These are phyloP conservation scores for Quercus engelmannii DNA, from an alignment of 306 rosid species.

Conservation along the genomic window DNA sequence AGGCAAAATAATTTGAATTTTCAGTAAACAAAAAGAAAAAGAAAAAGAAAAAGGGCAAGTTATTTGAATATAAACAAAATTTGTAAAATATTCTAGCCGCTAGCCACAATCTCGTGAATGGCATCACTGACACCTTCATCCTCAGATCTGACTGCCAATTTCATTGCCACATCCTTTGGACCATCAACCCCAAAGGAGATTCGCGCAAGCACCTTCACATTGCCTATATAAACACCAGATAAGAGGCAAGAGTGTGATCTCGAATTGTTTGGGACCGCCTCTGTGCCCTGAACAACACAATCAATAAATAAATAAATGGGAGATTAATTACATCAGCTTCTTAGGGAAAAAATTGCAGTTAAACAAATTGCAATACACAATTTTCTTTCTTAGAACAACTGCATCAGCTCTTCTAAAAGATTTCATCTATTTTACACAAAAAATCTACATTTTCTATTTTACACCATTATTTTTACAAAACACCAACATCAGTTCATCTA, in stretches of 20 bases:
- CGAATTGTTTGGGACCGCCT: constrained; percentile 81
- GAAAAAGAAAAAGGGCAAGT: too few relatives aligned
- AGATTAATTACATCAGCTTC: neutral
- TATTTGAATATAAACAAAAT: too few relatives aligned
- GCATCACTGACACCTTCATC: constrained; percentile 71
- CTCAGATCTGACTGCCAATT: constrained; percentile 80
- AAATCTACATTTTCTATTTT: too few relatives aligned
- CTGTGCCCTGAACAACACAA: constrained; percentile 66
- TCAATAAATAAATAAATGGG: constrained; percentile 13
- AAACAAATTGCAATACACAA: neutral
- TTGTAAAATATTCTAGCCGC: constrained; percentile 53
- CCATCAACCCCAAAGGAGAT: constrained; percentile 86
- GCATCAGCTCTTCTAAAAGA: too few relatives aligned
- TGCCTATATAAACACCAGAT: constrained; percentile 81
- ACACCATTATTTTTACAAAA: too few relatives aligned
- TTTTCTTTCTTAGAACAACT: neutral
- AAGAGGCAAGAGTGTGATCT: constrained; percentile 83
- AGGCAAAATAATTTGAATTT: too few relatives aligned
- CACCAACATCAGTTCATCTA: too few relatives aligned
- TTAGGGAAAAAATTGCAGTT: neutral
- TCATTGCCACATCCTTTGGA: constrained; percentile 91
- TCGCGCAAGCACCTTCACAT: constrained; percentile 78
- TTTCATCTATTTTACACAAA: too few relatives aligned
- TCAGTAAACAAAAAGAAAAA: too few relatives aligned
- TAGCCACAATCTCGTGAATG: constrained; percentile 88